Evolutionary conservation across 2,329 filamentous ascomycete genomes (phyloP), one percentile per base, ranked within the genome.

Genomic region (Gnomoniopsis smithogilvyi): DNA sequence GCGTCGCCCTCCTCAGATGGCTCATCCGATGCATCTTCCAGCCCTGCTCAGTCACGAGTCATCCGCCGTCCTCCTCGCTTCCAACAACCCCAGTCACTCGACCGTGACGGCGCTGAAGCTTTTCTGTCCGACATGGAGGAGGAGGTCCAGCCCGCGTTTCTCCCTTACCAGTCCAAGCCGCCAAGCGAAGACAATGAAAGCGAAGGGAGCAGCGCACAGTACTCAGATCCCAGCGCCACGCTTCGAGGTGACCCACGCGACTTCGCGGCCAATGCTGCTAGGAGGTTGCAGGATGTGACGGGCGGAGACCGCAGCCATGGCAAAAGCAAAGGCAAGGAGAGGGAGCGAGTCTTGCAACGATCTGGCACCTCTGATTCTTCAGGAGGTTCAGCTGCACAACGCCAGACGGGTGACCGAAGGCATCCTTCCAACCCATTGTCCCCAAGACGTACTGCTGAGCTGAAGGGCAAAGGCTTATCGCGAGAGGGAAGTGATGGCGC

Each of bases 401-500:
- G 54, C 57, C 65, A 51, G 64, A 69, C 61, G 30, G 61, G 66
- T n/a, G 69, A 72, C 33, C 72, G 76, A 41, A 66, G 68, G 56
- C 68, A 71, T 12, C 64, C 72, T 3, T 68, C 71, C 1, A 80
- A 78, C 1, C 81, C 82, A 3, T 69, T 84, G n/a, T 85, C 79
- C 46, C 86, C 86, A 1, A 80, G 81, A 22, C 80, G 86, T 24
- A 81, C 81, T 15, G 78, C 81, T 7, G 87, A 89, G 66, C 67
- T 87, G 51, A 81, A 80, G 61, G 76, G 74, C 30, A 80, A 80
- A 65, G 78, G 76, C 0, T 72, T 76, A 49, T 82, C 81, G 1
- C 78, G 80, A 14, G 86, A 89, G 62, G 84, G 84, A 14, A 91
- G 88, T 67, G 88, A 92, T 63, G 88, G 88, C 15, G 88, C 87